Evolutionary conservation across 345 rosid species (phyloP).

Genomic region (Gossypium herbaceum): DNA sequence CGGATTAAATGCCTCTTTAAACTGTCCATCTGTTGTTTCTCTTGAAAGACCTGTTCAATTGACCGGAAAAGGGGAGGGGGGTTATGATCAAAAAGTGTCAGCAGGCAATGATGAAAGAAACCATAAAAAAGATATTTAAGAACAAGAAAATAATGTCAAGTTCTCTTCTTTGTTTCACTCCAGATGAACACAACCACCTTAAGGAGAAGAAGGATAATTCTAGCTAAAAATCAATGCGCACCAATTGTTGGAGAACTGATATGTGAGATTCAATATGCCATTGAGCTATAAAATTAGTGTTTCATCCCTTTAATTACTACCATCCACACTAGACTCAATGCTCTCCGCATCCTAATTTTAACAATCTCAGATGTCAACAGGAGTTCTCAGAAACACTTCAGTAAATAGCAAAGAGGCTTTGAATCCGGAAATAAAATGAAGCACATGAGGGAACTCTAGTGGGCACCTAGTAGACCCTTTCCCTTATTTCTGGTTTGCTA

Average conservation of each 20-base stretch:
- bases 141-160: neutral
- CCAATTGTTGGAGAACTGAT: neutral
- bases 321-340: neutral
- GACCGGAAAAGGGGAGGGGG: neutral
- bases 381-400: conserved; percentile 15
- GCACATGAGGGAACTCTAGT: conserved; percentile 8
- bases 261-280: neutral
- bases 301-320: neutral
- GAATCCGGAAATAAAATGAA: neutral
- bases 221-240: neutral
- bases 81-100: neutral
- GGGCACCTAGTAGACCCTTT: conserved; percentile 6
- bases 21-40: conserved; percentile 6
- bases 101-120: neutral
- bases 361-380: conserved; percentile 1
- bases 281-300: neutral
- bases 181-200: neutral
- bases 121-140: neutral
- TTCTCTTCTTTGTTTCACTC: neutral
- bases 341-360: neutral
- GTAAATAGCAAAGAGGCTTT: neutral
- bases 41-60: conserved; percentile 1
- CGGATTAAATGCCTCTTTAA: neutral
- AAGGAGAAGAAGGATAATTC: neutral
- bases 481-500: neutral